Conservation (phyloP, 2,329 filamentous ascomycete species). For the Exophiala alcalophila region DNA sequence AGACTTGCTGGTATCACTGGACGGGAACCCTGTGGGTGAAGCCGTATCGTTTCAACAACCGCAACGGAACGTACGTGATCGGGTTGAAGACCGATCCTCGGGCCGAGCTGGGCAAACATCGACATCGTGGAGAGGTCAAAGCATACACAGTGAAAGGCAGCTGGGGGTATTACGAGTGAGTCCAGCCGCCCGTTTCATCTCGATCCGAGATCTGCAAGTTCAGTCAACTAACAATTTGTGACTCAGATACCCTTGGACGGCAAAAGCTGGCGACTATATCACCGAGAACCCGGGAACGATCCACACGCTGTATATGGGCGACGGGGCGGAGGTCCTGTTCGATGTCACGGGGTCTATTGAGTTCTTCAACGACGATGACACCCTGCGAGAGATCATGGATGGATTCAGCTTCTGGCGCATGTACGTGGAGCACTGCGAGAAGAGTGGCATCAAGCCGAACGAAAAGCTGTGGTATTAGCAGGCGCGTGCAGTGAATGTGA, state of each 20-base stretch:
- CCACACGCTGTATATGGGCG: conserved; percentile 30
- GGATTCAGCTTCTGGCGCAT: conserved; percentile 29
- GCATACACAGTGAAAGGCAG: conserved; percentile 28
- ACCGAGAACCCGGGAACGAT: conserved; percentile 31
- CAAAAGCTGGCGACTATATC: conserved; percentile 29
- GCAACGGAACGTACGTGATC: conserved; percentile 28
- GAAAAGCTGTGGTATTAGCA: conserved; percentile 21
- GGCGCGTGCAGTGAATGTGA: too few relatives aligned
- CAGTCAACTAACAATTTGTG: neutral
- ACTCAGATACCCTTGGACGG: conserved; percentile 29
- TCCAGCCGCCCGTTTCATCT: neutral
- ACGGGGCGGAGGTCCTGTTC: conserved; percentile 27
- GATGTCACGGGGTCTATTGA: conserved; percentile 27
- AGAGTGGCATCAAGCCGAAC: conserved; percentile 26
- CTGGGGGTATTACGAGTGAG: conserved; percentile 30
- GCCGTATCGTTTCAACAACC: conserved; percentile 31
- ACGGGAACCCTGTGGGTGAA: conserved; percentile 26
- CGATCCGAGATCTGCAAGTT: neutral
- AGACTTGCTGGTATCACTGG: conserved; percentile 30
- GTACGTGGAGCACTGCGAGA: conserved; percentile 29
- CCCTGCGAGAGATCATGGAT: conserved; percentile 30
- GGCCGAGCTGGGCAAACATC: conserved; percentile 29
- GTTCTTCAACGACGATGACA: conserved; percentile 31
- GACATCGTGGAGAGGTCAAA: conserved; percentile 28
- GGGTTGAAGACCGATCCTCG: conserved; percentile 24